phyloP scores from a whole-genome alignment of 345 rosid species.

The Heritiera littoralis region DNA sequence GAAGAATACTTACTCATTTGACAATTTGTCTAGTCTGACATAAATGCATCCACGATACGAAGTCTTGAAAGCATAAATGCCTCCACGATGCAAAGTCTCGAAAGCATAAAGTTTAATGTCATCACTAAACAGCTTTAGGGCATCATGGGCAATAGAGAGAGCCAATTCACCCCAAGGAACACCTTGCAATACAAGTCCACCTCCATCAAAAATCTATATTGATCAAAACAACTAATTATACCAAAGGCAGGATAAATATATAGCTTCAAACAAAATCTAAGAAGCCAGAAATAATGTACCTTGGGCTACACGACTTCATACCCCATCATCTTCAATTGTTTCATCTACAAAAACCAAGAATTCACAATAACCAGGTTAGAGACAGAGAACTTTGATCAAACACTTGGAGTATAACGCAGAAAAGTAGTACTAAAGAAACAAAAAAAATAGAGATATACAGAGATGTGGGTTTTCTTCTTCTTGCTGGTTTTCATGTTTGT shows the following conservation, averaged over 20 bases:
- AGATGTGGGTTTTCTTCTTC: constrained; percentile 10
- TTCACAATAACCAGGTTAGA: background rate
- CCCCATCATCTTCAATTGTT: constrained; percentile 45
- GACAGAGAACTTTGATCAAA: constrained; percentile 29
- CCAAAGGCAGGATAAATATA: constrained; percentile 8
- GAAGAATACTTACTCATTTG: constrained; percentile 51
- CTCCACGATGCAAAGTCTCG: constrained; percentile 72
- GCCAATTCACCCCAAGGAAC: constrained; percentile 67
- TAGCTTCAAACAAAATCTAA: constrained; percentile 16
- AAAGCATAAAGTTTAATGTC: constrained; percentile 68
- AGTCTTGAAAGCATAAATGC: constrained; percentile 27
- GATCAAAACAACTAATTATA: background rate
- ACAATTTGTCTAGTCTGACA: constrained; percentile 75
- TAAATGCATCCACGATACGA: constrained; percentile 77
- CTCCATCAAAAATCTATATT: constrained; percentile 76
- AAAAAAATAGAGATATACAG: constrained; percentile 23
- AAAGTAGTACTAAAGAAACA: background rate
- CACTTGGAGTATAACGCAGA: constrained; percentile 23
- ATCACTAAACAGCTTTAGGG: constrained; percentile 47
- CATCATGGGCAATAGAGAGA: constrained; percentile 64
- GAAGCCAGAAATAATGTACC: constrained; percentile 33
- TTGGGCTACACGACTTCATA: constrained; percentile 60
- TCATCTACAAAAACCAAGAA: constrained; percentile 45
- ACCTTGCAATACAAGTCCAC: constrained; percentile 64
- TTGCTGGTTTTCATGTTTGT: background rate